These are phyloP conservation scores for Blastobotrys niveus DNA, from an alignment of 1,139 yeast species.

Conservation along the genomic window DNA sequence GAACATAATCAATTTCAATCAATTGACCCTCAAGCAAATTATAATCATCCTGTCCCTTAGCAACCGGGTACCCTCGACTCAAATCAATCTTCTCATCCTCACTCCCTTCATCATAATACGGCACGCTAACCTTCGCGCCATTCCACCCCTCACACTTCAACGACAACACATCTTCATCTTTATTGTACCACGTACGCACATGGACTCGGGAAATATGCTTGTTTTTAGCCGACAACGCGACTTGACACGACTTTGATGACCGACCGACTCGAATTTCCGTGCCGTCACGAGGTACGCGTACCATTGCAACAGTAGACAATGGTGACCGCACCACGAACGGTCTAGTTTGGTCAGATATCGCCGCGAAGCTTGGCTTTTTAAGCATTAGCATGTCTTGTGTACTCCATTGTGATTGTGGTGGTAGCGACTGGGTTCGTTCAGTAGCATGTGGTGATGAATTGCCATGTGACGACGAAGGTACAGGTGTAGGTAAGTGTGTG, in stretches of 20 bases:
- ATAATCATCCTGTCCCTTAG: conserved; percentile 35
- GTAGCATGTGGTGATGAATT: conserved; percentile 12
- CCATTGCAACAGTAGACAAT: conserved; percentile 30
- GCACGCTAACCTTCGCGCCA: conserved; percentile 60
- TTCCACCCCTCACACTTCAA: conserved; percentile 65
- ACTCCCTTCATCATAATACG: conserved; percentile 32
- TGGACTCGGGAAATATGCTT: conserved; percentile 67
- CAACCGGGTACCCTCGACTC: conserved; percentile 21
- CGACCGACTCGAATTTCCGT: conserved; percentile 48
- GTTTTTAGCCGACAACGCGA: conserved; percentile 49
- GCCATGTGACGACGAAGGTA: conserved; percentile 22
- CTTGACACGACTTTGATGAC: conserved; percentile 57
- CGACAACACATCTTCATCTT: conserved; percentile 28
- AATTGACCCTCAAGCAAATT: conserved; percentile 43
- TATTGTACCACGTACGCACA: conserved; percentile 38
- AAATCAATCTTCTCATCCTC: not conserved
- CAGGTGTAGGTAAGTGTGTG: conserved; percentile 28
- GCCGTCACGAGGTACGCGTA: conserved; percentile 33
- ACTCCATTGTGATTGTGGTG: too few relatives aligned
- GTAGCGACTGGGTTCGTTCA: too few relatives aligned
- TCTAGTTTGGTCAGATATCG: conserved; percentile 19
- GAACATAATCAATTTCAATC: conserved; percentile 49
- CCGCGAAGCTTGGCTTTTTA: conserved; percentile 18
- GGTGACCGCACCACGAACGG: conserved; percentile 28
- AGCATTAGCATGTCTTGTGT: too few relatives aligned